These are phyloP conservation scores for Erodium trifolium DNA, from an alignment of 441 rosid species.

Conservation along the genomic window DNA sequence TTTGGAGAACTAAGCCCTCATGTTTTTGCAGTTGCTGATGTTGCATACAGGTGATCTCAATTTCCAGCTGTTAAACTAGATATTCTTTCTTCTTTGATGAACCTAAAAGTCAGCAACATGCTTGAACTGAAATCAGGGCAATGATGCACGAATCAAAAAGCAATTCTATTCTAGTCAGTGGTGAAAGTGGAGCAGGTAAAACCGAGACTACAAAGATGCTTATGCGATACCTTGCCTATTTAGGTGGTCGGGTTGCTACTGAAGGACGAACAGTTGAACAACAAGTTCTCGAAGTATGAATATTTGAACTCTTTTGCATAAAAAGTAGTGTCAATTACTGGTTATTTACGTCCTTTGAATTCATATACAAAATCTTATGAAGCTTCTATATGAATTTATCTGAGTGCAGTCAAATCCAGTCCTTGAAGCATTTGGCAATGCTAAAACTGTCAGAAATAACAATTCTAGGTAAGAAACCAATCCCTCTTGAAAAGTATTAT, in stretches of 20 bases:
- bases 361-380: conserved; percentile 3
- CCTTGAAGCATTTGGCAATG: conserved; percentile 99
- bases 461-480: conserved; percentile 70
- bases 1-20: conserved; percentile 81
- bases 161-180: conserved; percentile 95
- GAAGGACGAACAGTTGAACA: conserved; percentile 91
- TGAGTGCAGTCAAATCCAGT: conserved; percentile 82
- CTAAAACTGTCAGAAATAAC: conserved; percentile 96
- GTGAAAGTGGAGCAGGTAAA: conserved; percentile 99
- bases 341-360: conserved; percentile 7
- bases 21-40: conserved; percentile 88
- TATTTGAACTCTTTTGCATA: background rate
- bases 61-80: background rate
- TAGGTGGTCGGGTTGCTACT: conserved; percentile 86
- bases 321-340: conserved; percentile 4
- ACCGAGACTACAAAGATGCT: conserved; percentile 96
- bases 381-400: conserved; percentile 6
- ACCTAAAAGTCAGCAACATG: background rate
- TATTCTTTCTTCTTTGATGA: conserved; percentile 8
- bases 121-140: conserved; percentile 43
- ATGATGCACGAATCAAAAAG: conserved; percentile 83
- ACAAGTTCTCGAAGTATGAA: conserved; percentile 85
- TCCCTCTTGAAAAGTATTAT: background rate
- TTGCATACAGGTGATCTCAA: conserved; percentile 57
- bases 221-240: conserved; percentile 89